Evolutionary conservation across 495 filamentous ascomycete species (phyloP).

Genomic region (Glutinoglossum americanum): DNA sequence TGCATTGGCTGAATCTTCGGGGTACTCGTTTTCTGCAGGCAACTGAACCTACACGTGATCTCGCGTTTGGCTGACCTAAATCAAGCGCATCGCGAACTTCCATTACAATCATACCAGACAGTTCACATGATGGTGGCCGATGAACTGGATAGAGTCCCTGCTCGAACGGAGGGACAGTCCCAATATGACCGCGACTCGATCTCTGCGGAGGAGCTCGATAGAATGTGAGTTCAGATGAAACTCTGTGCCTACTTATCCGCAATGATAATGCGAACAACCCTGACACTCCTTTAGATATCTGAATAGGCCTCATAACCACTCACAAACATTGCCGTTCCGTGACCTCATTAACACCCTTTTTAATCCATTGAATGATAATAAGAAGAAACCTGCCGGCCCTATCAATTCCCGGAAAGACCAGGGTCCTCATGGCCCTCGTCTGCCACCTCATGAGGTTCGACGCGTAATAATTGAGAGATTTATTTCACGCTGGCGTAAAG

Average conservation of each 20-base stretch:
- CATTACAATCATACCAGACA: too few species aligned
- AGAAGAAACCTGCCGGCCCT: constrained; percentile 44
- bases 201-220: constrained; percentile 33
- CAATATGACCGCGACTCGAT: constrained; percentile 22
- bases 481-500: constrained; percentile 68
- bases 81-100: too few species aligned
- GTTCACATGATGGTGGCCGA: too few species aligned
- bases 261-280: too few species aligned
- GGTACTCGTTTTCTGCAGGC: too few species aligned
- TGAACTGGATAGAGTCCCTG: background rate
- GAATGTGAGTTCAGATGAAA: constrained; percentile 28
- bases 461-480: constrained; percentile 77
- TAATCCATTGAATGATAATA: constrained; percentile 67
- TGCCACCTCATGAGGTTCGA: constrained; percentile 63
- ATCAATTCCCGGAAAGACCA: constrained; percentile 25
- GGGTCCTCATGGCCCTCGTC: constrained; percentile 32
- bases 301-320: constrained; percentile 61
- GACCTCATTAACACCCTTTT: constrained; percentile 60
- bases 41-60: too few species aligned
- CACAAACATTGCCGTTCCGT: constrained; percentile 62
- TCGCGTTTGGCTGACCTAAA: too few species aligned
- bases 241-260: background rate
- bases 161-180: constrained; percentile 16
- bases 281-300: constrained; percentile 40
- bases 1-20: too few species aligned